Base-by-base conservation (phyloP, 176 grass and related monocot species). In the Aegilops tauschii region DNA sequence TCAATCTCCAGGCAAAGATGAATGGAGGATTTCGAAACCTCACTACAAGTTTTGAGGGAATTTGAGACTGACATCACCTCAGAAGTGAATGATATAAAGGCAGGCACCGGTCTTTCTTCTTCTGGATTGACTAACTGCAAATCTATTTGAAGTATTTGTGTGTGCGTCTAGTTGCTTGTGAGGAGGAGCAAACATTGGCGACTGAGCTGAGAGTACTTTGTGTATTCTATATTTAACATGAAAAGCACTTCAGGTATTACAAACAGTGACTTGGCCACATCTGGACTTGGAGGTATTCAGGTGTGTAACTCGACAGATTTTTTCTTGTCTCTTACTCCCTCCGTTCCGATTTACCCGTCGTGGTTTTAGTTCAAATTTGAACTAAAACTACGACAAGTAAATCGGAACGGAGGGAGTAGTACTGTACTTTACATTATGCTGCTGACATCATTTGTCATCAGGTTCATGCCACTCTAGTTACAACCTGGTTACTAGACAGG, bases 11-110 rank as follows among this genome's bases (percentile, higher is more conserved):
- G 97, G 97, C 97, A 94, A 99, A 99, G 88, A 99, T 96, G 97
- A 91, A 95, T 82, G 77, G 94, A 99, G 63, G 97, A 99, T 59
- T 93, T 93, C 12, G 97, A 99, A 61, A 76, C 83, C 47, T 96
- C 97, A 0, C 76, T 99, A 72, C 97, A 99, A 94, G 97, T 99
- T 82, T 52, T 99, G 87, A 94, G 97, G 89, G 97, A 94, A 85
- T 99, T 96, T 59, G 97, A 99, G 69, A 88, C 92, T 82, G 97
- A 98, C 73, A 98, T 98, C 61, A 87, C 84, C 56, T 58, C 83
- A 32, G 94, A 98, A 94, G 81, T 91, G 32, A 94, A 93, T 91
- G 97, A 98, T 81, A 98, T 98, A 68, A 98, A 98, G 94, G 97
- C 83, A 88, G 76, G 76, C 21, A 80, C 80, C 44, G 76, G 40